Base-by-base conservation (phyloP, 2,329 filamentous ascomycete species). In the Colletotrichum spaethianum region DNA sequence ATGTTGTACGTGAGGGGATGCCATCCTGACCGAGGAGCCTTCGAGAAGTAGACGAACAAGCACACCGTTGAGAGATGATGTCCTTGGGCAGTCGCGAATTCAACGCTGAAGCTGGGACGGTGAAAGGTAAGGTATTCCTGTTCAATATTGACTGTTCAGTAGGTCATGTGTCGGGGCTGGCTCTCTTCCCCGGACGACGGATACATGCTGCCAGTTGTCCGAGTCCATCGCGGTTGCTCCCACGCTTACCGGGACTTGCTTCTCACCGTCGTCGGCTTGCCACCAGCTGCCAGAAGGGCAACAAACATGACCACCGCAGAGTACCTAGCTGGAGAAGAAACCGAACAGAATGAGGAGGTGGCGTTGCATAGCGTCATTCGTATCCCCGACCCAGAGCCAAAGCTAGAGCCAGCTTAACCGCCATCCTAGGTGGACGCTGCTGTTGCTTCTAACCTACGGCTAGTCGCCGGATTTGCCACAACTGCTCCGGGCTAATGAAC, bases 381-480 rank as follows among this genome's bases (percentile, higher is more conserved):
- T 69, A 72, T 69, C 52, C 46, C 28, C 42, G 31, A 48, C 33
- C n/a, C 55, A 36, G 33, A 36, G 31, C 44, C 28, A 12, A 31
- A 26, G n/a, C 60, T 18, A 40, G 23, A 38, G 31, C 18, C 33
- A 28, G 53, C 62, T 38, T 60, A 42, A 44, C 20, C 14, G 31
- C 14, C 12, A 16, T 11, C 53, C n/a, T 20, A 36, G 33, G 55
- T 38, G 55, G 26, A 52, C 53, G 62, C 57, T 48, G 55, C 57
- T 31, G 36, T n/a, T 70, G 63, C 56, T 67, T 56, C 56, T 67
- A 60, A 70, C 46, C 62, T 61, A 50, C 67, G 28, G 26, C 44
- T 60, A 42, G 44, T 72, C 28, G 52, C 52, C 31, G 59, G 28
- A 60, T 23, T 36, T 60, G 38, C 40, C 65, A 63, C 48, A 64